A percentile compares a stretch with the other conserved stretches of the same genome.
Conservation (phyloP, 805 yeast species). For the Wickerhamiella allomyrinae region DNA sequence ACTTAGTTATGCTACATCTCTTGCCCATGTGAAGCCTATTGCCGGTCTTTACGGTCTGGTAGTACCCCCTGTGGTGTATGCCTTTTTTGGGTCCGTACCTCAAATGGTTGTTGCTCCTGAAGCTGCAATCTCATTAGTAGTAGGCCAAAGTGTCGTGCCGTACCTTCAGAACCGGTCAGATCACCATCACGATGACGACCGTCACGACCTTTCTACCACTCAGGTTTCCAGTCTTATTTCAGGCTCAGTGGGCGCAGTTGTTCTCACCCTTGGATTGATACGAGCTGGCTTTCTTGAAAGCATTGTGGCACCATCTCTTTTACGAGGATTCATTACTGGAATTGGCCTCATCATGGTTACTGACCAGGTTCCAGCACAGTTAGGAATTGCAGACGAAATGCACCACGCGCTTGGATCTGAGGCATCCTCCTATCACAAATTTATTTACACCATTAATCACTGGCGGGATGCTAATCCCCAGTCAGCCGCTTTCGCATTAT, state of each 20-base stretch:
- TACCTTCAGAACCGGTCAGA: conserved; percentile 30
- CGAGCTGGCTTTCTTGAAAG: conserved; percentile 77
- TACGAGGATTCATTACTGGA: conserved; percentile 75
- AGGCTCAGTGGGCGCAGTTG: conserved; percentile 57
- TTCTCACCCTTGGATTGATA: conserved; percentile 62
- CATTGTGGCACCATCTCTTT: conserved; percentile 58
- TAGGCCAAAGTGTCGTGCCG: conserved; percentile 66
- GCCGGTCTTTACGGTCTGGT: conserved; percentile 68
- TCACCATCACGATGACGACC: conserved; percentile 6
- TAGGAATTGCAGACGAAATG: conserved; percentile 44
- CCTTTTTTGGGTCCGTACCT: conserved; percentile 73
- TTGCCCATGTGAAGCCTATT: conserved; percentile 71
- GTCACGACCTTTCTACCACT: conserved; percentile 28
- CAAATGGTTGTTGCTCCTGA: conserved; percentile 87
- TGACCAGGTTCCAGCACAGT: conserved; percentile 56
- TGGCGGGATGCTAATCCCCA: conserved; percentile 35
- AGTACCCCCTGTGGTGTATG: conserved; percentile 64
- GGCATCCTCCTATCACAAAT: conserved; percentile 60
- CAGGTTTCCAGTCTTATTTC: conserved; percentile 56
- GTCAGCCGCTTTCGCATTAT: conserved; percentile 47
- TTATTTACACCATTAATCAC: conserved; percentile 41
- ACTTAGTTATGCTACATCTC: conserved; percentile 66
- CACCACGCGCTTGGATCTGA: conserved; percentile 29
- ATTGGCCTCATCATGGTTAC: conserved; percentile 74
- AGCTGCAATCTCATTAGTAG: conserved; percentile 70